These are phyloP conservation scores for Kurtzmaniella fragi DNA, from an alignment of 805 yeast species.

Conservation along the genomic window DNA sequence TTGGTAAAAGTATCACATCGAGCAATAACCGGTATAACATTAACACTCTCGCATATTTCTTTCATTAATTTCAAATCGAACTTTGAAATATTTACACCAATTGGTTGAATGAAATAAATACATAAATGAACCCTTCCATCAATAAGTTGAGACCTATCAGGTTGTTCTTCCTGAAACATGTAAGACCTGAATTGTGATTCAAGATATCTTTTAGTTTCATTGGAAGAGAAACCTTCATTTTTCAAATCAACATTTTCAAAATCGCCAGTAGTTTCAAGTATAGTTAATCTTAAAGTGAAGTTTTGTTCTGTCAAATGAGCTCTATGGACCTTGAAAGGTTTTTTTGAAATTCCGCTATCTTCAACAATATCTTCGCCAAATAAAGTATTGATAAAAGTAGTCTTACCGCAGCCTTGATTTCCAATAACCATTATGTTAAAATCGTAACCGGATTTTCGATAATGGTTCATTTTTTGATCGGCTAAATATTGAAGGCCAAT, in stretches of 20 bases:
- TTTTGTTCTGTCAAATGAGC: conserved; percentile 57
- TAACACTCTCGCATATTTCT: conserved; percentile 26
- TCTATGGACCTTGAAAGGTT: conserved; percentile 25
- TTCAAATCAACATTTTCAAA: conserved; percentile 56
- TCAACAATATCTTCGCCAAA: conserved; percentile 37
- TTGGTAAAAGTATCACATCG: conserved; percentile 30
- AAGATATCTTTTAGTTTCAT: conserved; percentile 55
- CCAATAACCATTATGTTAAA: conserved; percentile 38
- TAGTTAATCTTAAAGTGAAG: conserved; percentile 54
- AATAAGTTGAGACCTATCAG: conserved; percentile 20
- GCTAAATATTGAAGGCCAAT: conserved; percentile 25
- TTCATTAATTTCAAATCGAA: conserved; percentile 34
- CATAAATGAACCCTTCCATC: conserved; percentile 83
- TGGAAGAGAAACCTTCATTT: conserved; percentile 33
- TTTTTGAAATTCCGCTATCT: conserved; percentile 23
- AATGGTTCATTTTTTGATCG: conserved; percentile 19
- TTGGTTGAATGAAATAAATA: conserved; percentile 73
- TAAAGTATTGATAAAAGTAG: conserved; percentile 75
- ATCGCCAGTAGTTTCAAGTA: conserved; percentile 72
- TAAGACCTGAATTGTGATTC: conserved; percentile 72
- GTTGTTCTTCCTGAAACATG: conserved; percentile 62
- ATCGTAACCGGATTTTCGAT: conserved; percentile 23
- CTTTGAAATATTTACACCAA: conserved; percentile 44
- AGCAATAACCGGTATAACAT: conserved; percentile 35
- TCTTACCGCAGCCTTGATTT: conserved; percentile 48